Percentiles rank a stretch among this genome's conserved stretches.
Conservation (phyloP, 371 early-diverging fungal species). For the Encephalitozoon romaleae region DNA sequence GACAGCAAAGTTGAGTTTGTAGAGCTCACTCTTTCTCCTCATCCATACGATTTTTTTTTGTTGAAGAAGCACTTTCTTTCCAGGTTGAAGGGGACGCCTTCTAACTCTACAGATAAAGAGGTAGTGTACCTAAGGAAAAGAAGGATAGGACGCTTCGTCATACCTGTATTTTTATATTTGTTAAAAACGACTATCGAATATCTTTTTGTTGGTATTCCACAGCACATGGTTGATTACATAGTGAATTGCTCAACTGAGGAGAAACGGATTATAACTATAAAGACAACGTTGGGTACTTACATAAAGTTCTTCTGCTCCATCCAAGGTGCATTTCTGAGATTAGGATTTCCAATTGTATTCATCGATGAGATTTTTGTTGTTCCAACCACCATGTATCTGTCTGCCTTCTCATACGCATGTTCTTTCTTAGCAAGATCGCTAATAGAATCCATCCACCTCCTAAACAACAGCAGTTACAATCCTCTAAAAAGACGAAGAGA, state of each 20-base stretch:
- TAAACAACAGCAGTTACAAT: constrained; percentile 21
- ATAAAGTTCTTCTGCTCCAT: background rate
- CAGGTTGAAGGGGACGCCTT: background rate
- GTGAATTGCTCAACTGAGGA: background rate
- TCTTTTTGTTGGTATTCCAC: background rate
- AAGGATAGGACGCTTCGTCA: background rate
- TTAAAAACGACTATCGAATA: background rate
- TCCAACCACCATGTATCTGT: background rate
- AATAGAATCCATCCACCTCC: background rate
- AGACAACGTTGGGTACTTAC: background rate
- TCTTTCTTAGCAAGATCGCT: background rate
- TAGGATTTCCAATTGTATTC: background rate
- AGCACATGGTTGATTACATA: background rate
- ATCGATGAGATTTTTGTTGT: background rate
- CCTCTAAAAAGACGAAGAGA: constrained; percentile 25
- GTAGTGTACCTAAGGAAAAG: background rate
- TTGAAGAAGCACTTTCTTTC: background rate
- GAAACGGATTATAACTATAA: background rate
- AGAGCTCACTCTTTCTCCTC: background rate
- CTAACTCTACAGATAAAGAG: background rate
- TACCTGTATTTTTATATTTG: background rate
- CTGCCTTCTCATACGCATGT: background rate
- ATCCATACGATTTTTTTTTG: background rate
- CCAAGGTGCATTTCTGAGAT: background rate
- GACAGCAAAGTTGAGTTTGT: background rate